Percentiles rank a stretch among this genome's conserved stretches.
Conservation (phyloP, 805 yeast species). For the Cephaloascus albidus region DNA sequence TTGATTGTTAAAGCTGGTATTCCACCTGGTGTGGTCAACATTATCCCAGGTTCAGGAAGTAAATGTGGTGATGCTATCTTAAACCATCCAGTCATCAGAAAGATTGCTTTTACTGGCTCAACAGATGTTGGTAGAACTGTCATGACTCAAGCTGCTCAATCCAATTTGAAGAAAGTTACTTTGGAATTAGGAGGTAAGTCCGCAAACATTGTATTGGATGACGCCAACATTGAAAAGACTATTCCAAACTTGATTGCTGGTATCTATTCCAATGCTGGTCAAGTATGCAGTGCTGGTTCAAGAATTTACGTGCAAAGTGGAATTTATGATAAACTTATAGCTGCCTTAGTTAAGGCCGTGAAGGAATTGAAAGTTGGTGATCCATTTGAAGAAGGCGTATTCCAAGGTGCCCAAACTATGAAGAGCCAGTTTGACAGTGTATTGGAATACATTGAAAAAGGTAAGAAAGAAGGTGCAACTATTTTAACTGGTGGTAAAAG, state of each 20-base stretch:
- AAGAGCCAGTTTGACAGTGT: constrained; percentile 71
- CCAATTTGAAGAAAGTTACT: constrained; percentile 18
- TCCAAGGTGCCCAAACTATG: constrained; percentile 92
- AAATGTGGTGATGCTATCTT: constrained; percentile 18
- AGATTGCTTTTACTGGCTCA: constrained; percentile 27
- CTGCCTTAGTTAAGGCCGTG: neutral
- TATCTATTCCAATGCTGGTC: constrained; percentile 19
- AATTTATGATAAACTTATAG: constrained; percentile 15
- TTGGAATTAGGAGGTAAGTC: constrained; percentile 23
- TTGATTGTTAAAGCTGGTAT: constrained; percentile 11
- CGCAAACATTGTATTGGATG: constrained; percentile 18
- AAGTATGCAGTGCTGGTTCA: constrained; percentile 21
- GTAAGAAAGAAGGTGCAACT: constrained; percentile 78
- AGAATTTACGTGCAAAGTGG: constrained; percentile 19
- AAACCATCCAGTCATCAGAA: constrained; percentile 18
- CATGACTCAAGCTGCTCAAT: constrained; percentile 14
- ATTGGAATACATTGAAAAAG: constrained; percentile 65
- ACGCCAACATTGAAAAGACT: constrained; percentile 16
- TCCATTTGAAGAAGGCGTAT: constrained; percentile 70
- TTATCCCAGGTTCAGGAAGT: constrained; percentile 16
- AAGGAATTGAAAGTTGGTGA: constrained; percentile 59
- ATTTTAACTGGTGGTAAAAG: constrained; percentile 78
- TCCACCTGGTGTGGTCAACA: constrained; percentile 20
- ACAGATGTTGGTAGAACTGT: constrained; percentile 18
- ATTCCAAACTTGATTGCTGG: constrained; percentile 13